Evolutionary conservation across 2,329 filamentous ascomycete species (phyloP), one percentile per base, ranked within the genome.

Genomic region (Fusarium transvaalense): DNA sequence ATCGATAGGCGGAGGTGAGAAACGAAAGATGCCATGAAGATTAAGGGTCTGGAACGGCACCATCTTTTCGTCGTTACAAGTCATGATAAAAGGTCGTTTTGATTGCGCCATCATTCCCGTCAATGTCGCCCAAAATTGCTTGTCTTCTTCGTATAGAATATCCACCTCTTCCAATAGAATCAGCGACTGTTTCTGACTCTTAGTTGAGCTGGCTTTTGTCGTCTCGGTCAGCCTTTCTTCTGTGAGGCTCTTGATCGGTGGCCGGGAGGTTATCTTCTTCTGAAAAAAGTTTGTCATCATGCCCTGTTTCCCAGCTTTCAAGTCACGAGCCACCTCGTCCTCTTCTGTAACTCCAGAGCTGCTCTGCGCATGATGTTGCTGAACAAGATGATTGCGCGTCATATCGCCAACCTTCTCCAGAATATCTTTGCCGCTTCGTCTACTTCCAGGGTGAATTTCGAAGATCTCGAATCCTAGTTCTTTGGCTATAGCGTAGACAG

Each of bases 121-220:
- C 6, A 98, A 87, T 0, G 93, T 96, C 1, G 86, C 80, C 96
- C 96, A 99, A 75, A 99, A 99, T 66, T 95, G 91, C 78, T 93
- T 95, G 77, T 99, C 96, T 76, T 98, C 95, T 55, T 97, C 94
- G 76, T 96, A 99, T 2, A 99, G 84, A 17, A 98, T 82, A 75
- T 99, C 97, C 1, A 93, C 93, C 79, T 99, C 96, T 78, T 99
- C 96, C 2, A 99, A 84, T 3, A 99, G 83, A 65, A 99, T 97
- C 21, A 99, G 82, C 0, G 95, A 98, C 78, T 99, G 96, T 73
- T 97, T 97, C 77, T 98, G 95, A 27, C 82, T 77, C 68, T 86
- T 85, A 62, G 78, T 58, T 3, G 76, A 42, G 35, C 71, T 61
- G 59, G 74, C 78, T 45, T 66, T 80, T 80, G 19, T 61, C 27